Evolutionary conservation across 2,329 filamentous ascomycete genomes (phyloP).

Genomic region (Fusarium anthophilum): DNA sequence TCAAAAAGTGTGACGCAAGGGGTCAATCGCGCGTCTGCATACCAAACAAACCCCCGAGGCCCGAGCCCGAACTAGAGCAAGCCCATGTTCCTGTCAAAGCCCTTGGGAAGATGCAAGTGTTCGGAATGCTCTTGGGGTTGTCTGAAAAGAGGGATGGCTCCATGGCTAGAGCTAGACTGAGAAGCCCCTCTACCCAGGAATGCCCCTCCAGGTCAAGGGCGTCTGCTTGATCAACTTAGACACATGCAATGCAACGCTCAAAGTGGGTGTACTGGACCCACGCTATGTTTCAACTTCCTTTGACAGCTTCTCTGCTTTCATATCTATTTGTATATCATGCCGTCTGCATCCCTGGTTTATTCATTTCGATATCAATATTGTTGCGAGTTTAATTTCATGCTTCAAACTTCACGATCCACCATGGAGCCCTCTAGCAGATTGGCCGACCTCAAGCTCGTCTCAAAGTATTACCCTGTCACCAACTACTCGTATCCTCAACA

Average conservation of each 20-base stretch:
- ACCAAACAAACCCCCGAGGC: constrained; percentile 34
- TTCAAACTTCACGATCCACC: constrained; percentile 33
- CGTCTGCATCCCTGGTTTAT: constrained; percentile 38
- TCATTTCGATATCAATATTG: constrained; percentile 32
- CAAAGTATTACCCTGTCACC: constrained; percentile 52
- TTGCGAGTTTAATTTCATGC: constrained; percentile 38
- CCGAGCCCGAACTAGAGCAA: constrained; percentile 23
- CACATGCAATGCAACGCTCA: constrained; percentile 31
- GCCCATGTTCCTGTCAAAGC: constrained; percentile 28
- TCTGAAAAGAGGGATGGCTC: constrained; percentile 37
- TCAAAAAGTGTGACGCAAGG: constrained; percentile 36
- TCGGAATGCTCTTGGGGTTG: constrained; percentile 27
- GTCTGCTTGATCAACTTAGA: constrained; percentile 28
- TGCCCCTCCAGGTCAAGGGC: constrained; percentile 43
- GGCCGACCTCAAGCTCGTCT: constrained; percentile 51
- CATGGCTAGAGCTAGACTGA: constrained; percentile 24
- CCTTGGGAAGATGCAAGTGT: constrained; percentile 29
- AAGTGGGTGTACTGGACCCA: constrained; percentile 38
- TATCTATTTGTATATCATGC: constrained; percentile 45
- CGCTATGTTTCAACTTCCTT: constrained; percentile 39
- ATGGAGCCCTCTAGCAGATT: constrained; percentile 52
- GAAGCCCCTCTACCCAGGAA: constrained; percentile 41
- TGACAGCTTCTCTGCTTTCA: constrained; percentile 30
- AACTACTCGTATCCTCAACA: constrained; percentile 54
- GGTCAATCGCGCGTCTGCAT: constrained; percentile 35